Evolutionary conservation across 2,329 filamentous ascomycete species (phyloP).

Genomic region (Pleomassaria siparia): DNA sequence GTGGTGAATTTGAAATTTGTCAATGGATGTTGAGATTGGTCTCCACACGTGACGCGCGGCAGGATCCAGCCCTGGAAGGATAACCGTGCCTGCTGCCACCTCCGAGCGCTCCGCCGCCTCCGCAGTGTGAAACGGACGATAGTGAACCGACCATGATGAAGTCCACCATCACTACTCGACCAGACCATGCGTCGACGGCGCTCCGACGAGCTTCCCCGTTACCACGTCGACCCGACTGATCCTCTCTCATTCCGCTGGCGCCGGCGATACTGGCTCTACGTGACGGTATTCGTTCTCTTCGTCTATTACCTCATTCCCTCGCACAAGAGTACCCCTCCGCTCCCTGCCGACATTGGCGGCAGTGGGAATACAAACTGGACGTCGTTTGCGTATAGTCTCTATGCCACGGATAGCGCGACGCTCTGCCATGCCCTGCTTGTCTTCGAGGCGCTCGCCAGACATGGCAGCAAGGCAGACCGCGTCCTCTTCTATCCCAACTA

Average conservation of each 20-base stretch:
- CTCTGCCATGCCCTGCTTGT: conserved; percentile 50
- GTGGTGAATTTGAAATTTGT: no score
- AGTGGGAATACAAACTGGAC: conserved; percentile 32
- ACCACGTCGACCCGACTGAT: conserved; percentile 15
- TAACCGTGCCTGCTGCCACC: no score
- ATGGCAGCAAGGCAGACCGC: conserved; percentile 49
- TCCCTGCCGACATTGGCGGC: conserved; percentile 5
- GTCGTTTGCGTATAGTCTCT: conserved; percentile 47
- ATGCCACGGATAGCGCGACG: conserved; percentile 45
- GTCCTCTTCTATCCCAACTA: conserved; percentile 49
- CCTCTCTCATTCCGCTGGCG: conserved; percentile 23
- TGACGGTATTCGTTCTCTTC: conserved; percentile 27
- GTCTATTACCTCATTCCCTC: conserved; percentile 33
- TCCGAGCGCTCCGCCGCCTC: conserved; percentile 21
- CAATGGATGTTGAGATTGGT: background rate
- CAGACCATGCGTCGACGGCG: conserved; percentile 35
- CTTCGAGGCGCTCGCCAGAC: conserved; percentile 45
- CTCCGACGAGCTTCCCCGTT: conserved; percentile 40
- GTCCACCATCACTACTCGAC: conserved; percentile 2
- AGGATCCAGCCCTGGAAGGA: no score
- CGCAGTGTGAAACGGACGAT: conserved; percentile 7
- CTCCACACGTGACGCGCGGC: conserved; percentile 3
- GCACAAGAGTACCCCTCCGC: background rate
- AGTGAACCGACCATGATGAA: conserved; percentile 12
- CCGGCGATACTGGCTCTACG: conserved; percentile 32